A percentile compares a stretch with the other conserved stretches of the same genome.
phyloP scores from a whole-genome alignment of 768 basidiomycete genomes.

The Naganishia antarctica region DNA sequence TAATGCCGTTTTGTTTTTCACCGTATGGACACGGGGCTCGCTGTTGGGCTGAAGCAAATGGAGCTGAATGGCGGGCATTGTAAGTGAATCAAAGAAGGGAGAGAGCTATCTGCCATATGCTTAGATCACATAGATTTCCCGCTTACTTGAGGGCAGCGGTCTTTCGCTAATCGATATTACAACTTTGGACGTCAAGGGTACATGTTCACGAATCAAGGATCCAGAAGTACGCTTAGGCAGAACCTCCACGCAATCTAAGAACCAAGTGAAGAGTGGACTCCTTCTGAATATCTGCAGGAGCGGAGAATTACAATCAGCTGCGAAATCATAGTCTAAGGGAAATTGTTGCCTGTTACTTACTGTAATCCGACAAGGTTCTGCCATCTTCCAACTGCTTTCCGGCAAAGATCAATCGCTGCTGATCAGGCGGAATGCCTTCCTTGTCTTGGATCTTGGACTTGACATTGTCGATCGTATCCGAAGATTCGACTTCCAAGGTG shows the following conservation, averaged over 20 bases:
- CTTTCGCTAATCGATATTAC: slow-evolving; percentile 1
- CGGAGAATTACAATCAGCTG: background rate
- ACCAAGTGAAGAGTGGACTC: slow-evolving; percentile 98
- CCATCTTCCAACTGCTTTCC: slow-evolving; percentile 99
- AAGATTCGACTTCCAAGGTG: slow-evolving; percentile 95
- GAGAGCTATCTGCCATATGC: no score
- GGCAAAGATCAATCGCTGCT: slow-evolving; percentile 97
- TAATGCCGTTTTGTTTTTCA: no score
- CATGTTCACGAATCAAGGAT: background rate
- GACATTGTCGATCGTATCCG: slow-evolving; percentile 96
- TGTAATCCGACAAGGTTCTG: slow-evolving; percentile 60
- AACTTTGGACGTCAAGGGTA: slow-evolving; percentile 5
- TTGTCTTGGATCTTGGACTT: slow-evolving; percentile 97
- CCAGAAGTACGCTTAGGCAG: background rate
- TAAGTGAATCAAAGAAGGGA: no score
- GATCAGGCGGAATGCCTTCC: slow-evolving; percentile 74
- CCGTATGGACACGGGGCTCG: no score
- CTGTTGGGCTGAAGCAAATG: no score
- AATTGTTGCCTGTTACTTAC: slow-evolving; percentile 34
- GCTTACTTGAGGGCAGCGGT: no score
- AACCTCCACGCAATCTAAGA: slow-evolving; percentile 85
- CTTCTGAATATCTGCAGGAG: slow-evolving; percentile 74
- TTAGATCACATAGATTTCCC: no score
- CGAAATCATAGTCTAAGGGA: slow-evolving; percentile 5
- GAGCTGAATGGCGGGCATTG: no score